Conservation (phyloP, 495 filamentous ascomycete genomes). For the Neurospora pannonica region DNA sequence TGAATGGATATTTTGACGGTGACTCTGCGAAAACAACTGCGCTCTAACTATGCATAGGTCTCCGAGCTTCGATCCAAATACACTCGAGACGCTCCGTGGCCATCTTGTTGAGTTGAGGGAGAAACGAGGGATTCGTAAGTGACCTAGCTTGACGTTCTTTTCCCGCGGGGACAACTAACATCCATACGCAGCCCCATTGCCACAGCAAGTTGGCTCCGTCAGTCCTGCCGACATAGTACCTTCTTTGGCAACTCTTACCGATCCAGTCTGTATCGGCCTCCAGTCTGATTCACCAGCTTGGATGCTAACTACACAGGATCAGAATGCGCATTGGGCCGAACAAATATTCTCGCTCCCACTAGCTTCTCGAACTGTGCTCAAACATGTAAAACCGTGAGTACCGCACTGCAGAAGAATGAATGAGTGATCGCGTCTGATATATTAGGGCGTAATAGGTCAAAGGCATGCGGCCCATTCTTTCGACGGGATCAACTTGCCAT, state of each 20-base stretch:
- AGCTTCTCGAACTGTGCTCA: conserved; percentile 40
- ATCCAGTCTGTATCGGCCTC: background rate
- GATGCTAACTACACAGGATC: background rate
- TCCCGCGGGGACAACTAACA: background rate
- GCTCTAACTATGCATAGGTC: conserved; percentile 28
- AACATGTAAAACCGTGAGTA: conserved; percentile 23
- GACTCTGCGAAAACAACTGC: background rate
- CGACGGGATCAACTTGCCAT: conserved; percentile 34
- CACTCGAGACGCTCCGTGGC: conserved; percentile 36
- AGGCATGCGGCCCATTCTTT: conserved; percentile 28
- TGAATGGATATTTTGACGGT: conserved; percentile 9
- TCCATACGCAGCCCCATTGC: conserved; percentile 16
- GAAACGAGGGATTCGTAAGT: conserved; percentile 34
- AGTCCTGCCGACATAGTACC: background rate
- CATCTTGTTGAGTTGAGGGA: conserved; percentile 38
- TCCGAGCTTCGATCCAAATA: conserved; percentile 42
- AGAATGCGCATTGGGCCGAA: conserved; percentile 40
- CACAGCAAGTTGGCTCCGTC: conserved; percentile 13
- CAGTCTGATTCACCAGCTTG: background rate
- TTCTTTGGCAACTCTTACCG: background rate
- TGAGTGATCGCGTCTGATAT: background rate
- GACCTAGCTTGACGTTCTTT: background rate
- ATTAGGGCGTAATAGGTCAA: conserved; percentile 12
- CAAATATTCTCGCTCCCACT: conserved; percentile 46
- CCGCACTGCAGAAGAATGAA: background rate